phyloP scores from a whole-genome alignment of 495 filamentous ascomycete species.

The Oidiodendron maius region DNA sequence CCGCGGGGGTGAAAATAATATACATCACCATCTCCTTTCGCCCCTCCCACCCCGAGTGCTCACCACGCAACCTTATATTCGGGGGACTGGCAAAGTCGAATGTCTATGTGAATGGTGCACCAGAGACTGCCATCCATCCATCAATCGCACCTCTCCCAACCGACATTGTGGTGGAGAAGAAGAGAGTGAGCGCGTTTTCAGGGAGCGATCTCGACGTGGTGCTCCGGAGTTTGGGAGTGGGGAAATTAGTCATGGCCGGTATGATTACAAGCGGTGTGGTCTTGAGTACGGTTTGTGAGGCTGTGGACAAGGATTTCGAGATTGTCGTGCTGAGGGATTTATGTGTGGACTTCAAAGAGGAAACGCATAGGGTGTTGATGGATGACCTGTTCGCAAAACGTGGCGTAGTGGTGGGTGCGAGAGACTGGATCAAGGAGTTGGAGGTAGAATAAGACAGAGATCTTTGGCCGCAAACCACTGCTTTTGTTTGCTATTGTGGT shows the following conservation, averaged over 20 bases:
- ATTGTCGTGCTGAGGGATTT: slow-evolving; percentile 32
- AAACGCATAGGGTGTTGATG: slow-evolving; percentile 30
- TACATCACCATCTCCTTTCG: slow-evolving; percentile 32
- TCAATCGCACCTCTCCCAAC: slow-evolving; percentile 17
- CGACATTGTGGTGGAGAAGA: slow-evolving; percentile 31
- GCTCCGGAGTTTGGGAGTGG: slow-evolving; percentile 25
- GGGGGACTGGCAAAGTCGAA: slow-evolving; percentile 13
- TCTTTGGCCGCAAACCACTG: no score
- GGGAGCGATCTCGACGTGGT: slow-evolving; percentile 32
- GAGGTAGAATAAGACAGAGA: neutral
- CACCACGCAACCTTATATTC: slow-evolving; percentile 22
- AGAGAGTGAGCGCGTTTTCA: slow-evolving; percentile 31
- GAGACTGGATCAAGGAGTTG: slow-evolving; percentile 5
- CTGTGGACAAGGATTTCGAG: slow-evolving; percentile 30
- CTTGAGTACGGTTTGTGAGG: slow-evolving; percentile 34
- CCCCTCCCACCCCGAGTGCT: slow-evolving; percentile 26
- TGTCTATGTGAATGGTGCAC: slow-evolving; percentile 22
- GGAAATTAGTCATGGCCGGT: slow-evolving; percentile 29
- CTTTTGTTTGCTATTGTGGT: no score
- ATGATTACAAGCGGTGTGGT: slow-evolving; percentile 34
- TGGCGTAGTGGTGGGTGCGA: slow-evolving; percentile 12
- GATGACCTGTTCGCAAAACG: slow-evolving; percentile 30
- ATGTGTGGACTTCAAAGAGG: slow-evolving; percentile 31
- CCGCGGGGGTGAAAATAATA: slow-evolving; percentile 22
- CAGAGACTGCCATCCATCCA: slow-evolving; percentile 20